Percentiles rank a stretch among this genome's conserved stretches.
Evolutionary conservation across 1,284 basidiomycete species (phyloP).

Genomic region (Stygiomarasmius scandens): DNA sequence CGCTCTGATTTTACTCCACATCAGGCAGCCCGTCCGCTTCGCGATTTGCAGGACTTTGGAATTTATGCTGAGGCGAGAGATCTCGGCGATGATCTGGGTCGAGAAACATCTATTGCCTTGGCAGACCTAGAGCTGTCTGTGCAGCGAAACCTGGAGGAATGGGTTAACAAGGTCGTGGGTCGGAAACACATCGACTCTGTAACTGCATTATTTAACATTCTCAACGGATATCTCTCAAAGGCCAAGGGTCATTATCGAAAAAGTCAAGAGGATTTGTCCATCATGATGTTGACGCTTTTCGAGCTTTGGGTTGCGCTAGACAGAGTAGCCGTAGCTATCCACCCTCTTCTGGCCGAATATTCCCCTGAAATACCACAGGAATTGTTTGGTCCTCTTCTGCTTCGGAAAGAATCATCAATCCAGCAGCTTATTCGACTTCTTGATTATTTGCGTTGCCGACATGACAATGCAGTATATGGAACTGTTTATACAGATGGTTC

Average conservation of each 20-base stretch:
- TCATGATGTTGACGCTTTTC: constrained; percentile 34
- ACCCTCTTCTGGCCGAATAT: constrained; percentile 42
- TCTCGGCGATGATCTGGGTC: constrained; percentile 21
- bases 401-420: constrained; percentile 33
- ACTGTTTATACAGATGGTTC: constrained; percentile 14
- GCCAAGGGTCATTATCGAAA: background rate
- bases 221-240: background rate
- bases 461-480: constrained; percentile 12
- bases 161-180: constrained; percentile 24
- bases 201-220: background rate
- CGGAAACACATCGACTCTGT: background rate
- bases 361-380: constrained; percentile 44
- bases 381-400: constrained; percentile 41
- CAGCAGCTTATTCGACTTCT: constrained; percentile 28
- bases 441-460: constrained; percentile 33
- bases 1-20: background rate
- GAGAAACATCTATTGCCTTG: constrained; percentile 25
- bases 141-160: constrained; percentile 27
- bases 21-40: background rate
- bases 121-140: constrained; percentile 37
- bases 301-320: constrained; percentile 34
- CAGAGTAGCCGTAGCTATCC: constrained; percentile 30
- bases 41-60: background rate
- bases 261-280: constrained; percentile 45
- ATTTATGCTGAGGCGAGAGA: background rate